Percentiles rank a stretch among this genome's conserved stretches.
These are phyloP conservation scores for Hondaea fermentalgiana DNA, from an alignment of 108 stramenopile species.

Conservation along the genomic window DNA sequence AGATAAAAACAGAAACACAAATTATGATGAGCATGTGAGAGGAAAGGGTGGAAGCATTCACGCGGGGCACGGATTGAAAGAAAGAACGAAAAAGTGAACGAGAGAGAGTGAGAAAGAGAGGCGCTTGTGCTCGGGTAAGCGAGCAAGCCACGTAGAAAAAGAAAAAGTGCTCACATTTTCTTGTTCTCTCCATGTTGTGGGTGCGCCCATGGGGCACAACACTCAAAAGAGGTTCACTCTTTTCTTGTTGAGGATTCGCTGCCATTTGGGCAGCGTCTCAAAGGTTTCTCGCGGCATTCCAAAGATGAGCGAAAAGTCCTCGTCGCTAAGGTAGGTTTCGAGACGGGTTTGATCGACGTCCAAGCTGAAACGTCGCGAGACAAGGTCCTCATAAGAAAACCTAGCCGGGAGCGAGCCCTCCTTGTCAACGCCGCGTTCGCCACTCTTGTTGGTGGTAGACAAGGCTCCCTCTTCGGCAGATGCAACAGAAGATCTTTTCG, in stretches of 20 bases:
- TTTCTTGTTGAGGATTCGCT: background rate
- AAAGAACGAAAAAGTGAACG: too few species aligned
- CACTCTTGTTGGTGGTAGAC: too few species aligned
- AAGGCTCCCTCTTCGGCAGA: too few species aligned
- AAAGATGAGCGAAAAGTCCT: background rate
- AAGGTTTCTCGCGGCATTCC: constrained; percentile 10
- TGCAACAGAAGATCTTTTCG: background rate
- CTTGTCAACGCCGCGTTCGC: too few species aligned
- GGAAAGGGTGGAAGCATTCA: too few species aligned
- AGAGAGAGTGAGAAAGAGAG: too few species aligned
- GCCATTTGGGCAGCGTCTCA: background rate
- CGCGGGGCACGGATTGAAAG: too few species aligned
- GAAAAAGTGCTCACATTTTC: background rate
- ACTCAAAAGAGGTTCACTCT: background rate
- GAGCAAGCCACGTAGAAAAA: background rate
- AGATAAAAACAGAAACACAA: too few species aligned
- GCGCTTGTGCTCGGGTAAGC: too few species aligned
- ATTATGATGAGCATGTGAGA: too few species aligned
- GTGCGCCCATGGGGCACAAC: background rate
- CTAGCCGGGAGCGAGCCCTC: too few species aligned
- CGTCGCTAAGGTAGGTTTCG: constrained; percentile 21
- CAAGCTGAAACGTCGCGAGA: background rate
- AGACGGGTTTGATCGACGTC: background rate
- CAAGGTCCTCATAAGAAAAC: background rate
- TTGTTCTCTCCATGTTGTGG: background rate